Percentiles rank a stretch among this genome's conserved stretches.
These are phyloP conservation scores for Rhododendron simsii DNA, from an alignment of 148 eudicot species.

Conservation along the genomic window DNA sequence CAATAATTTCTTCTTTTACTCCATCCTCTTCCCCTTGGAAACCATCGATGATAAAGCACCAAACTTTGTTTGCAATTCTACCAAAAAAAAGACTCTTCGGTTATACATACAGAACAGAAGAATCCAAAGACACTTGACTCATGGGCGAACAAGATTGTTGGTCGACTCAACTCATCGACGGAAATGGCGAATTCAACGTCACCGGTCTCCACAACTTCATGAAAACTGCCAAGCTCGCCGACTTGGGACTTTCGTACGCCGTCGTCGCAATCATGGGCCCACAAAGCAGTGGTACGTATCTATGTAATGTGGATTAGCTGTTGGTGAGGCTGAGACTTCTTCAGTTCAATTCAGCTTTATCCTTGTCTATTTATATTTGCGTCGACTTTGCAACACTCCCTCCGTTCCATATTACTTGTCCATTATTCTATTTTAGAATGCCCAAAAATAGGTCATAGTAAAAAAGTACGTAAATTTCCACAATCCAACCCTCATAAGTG, in stretches of 20 bases:
- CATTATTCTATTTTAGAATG: not conserved
- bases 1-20: not conserved
- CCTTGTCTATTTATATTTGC: not conserved
- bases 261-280: conserved; percentile 60
- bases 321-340: not conserved
- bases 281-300: conserved; percentile 50
- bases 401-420: not conserved
- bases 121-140: not conserved
- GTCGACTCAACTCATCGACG: conserved; percentile 29
- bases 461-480: not conserved
- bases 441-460: not conserved
- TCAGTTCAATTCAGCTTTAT: not conserved
- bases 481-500: not conserved
- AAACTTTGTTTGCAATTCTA: not conserved
- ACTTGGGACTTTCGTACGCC: conserved; percentile 38
- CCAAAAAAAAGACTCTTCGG: not conserved
- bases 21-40: not conserved
- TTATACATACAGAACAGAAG: not conserved
- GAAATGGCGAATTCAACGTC: conserved; percentile 31
- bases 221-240: conserved; percentile 25
- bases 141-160: conserved; percentile 18
- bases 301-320: not conserved
- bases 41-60: not conserved
- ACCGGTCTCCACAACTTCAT: conserved; percentile 29
- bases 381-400: not conserved